Evolutionary conservation across 2,329 filamentous ascomycete species (phyloP), one percentile per base, ranked within the genome.

Genomic region (Elsinoe batatas): DNA sequence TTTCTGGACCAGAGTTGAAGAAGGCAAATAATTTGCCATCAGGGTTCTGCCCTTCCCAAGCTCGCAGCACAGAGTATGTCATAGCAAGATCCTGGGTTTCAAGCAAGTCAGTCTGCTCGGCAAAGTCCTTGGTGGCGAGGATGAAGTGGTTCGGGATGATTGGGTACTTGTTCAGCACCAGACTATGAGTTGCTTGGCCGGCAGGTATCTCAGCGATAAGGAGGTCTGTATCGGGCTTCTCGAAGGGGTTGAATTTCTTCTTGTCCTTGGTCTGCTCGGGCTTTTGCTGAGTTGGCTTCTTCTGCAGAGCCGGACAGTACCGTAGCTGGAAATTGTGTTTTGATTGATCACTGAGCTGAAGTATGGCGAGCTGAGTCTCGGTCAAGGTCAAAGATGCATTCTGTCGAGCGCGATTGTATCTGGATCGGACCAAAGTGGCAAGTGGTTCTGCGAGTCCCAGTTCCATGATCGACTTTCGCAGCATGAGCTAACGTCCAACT

Each of bases 81-180:
- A 79, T 80, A 12, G 73, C 78, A 26, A 88, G 69, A 62, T 88
- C 85, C 22, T 70, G 71, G 11, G 71, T 67, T 51, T 83, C 82
- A 1, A 89, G 74, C 4, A 83, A 64, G 60, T 84, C 73, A 1
- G 80, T 82, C 72, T 89, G 85, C n/a, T 73, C 71, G 64, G 81
- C 79, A 65, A 83, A 82, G 1, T 71, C 67, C n/a, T 71, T 78
- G 0, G 85, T 89, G 0, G 81, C 79, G 47, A 89, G 76, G 61
- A 89, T 87, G 65, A 86, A 87, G 69, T 89, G 85, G 62, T 83
- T 77, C 0, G 79, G 77, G 33, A 87, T 83, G 49, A 89, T 71
- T 49, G 85, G 84, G 62, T 85, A 89, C 68, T 88, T 89, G 74
- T 89, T 89, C 38, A 89, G 72, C 1, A 89, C 80, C 40, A 88